Base-by-base conservation (phyloP, 257 asterid genomes). In the Cynanchum wilfordii region DNA sequence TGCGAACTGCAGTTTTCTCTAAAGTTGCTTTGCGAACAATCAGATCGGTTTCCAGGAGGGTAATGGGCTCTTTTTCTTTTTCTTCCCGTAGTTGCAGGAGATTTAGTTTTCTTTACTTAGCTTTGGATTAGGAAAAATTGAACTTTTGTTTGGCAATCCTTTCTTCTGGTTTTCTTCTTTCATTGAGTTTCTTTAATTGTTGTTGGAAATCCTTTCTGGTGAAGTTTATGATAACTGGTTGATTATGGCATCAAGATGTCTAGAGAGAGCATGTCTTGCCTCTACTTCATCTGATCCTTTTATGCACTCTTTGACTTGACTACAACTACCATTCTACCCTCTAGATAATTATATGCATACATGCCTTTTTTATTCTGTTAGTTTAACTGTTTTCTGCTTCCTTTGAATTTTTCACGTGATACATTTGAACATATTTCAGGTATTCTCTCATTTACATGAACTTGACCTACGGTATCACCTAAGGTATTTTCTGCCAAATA, bases 1-100 rank as follows among this genome's bases (percentile, higher is more conserved):
- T 94, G 78, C 86, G 99, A 78, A 91, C 97, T 78, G 99, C 97
- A 54, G 87, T 94, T 25, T 94, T 94, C 86, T 90, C 99, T 33
- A 94, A 94, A 89, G 99, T 94, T 75, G 96, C 99, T 33, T 76
- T 94, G 83, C 83, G 96, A 76, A 91, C 99, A 27, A 94, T 94
- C 72, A 86, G 99, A 60, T 91, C 90, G 71, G 99, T 94, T 79
- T 94, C 99, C 42, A 80, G 93, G 73, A 89, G 86, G 97, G 99
- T 94, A 83, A 29, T 71, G n/a, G 55, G 71, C 29, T 55, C 55
- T 42, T 40, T 64, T 25, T 54, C 68, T 19, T 47, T 57, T 50
- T 7, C 16, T 13, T 57, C 75, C 36, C 54, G 17, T 59, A 44
- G 22, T 42, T 50, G 15, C 60, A 1, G 66, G 66, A 29, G 33